A percentile compares a stretch with the other conserved stretches of the same genome.
phyloP scores from a whole-genome alignment of 1,139 yeast species.

The Candida tetrigidarum region DNA sequence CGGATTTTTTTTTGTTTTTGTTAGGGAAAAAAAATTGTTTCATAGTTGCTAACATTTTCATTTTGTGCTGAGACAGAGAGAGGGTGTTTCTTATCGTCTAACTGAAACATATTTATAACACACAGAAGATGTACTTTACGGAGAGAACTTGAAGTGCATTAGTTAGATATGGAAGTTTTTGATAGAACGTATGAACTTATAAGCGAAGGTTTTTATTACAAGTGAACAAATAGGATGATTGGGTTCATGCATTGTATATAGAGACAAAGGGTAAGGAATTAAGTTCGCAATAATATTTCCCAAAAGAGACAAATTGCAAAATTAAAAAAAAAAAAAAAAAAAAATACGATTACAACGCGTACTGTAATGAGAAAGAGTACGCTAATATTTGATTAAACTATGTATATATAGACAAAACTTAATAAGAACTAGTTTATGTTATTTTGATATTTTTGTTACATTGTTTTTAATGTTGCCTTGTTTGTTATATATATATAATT shows the following conservation, averaged over 20 bases:
- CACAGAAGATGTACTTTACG: neutral
- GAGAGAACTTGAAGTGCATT: too few species aligned
- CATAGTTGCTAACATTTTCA: neutral
- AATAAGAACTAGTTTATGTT: too few species aligned
- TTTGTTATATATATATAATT: neutral
- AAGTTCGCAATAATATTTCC: conserved; percentile 1
- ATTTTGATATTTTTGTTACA: too few species aligned
- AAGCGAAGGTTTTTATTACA: too few species aligned
- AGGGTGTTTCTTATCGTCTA: neutral
- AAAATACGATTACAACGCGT: conserved; percentile 1
- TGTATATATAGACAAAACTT: neutral
- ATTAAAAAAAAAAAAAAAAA: neutral
- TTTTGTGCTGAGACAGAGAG: neutral
- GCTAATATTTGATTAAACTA: neutral
- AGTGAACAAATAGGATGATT: too few species aligned
- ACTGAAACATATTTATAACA: neutral
- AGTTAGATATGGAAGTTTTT: too few species aligned
- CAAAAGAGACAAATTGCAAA: conserved; percentile 1
- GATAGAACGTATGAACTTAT: too few species aligned
- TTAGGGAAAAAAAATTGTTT: neutral
- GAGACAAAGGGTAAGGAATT: too few species aligned
- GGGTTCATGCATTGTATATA: too few species aligned
- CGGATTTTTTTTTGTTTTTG: neutral
- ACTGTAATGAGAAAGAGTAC: too few species aligned
- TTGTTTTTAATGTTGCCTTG: too few species aligned